phyloP scores from a whole-genome alignment of 345 rosid genomes.

The Murraya koenigii region DNA sequence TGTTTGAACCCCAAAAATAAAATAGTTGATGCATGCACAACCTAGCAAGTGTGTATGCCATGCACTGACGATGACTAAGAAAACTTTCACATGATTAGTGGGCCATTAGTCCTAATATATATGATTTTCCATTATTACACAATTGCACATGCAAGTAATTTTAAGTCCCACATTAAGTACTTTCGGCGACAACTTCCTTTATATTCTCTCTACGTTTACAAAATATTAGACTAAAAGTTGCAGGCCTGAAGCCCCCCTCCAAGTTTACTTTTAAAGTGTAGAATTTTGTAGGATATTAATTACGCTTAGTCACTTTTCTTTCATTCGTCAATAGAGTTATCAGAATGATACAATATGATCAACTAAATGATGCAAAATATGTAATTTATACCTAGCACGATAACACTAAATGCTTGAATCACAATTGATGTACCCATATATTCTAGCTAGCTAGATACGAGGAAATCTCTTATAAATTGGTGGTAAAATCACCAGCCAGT shows the following conservation, averaged over 20 bases:
- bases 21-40: conserved; percentile 11
- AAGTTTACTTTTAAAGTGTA: background rate
- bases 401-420: too few relatives aligned
- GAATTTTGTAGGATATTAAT: background rate
- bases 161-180: background rate
- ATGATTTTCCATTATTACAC: background rate
- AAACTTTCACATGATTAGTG: background rate
- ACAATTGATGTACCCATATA: too few relatives aligned
- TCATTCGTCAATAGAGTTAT: too few relatives aligned
- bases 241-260: background rate
- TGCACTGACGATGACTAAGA: conserved; percentile 17
- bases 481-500: too few relatives aligned
- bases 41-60: conserved; percentile 1
- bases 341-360: too few relatives aligned
- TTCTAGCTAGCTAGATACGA: too few relatives aligned
- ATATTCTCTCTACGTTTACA: background rate
- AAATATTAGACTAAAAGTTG: background rate
- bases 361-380: too few relatives aligned
- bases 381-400: too few relatives aligned
- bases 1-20: too few relatives aligned
- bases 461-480: too few relatives aligned
- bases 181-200: conserved; percentile 10
- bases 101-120: background rate
- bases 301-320: background rate
- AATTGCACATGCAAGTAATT: background rate